Evolutionary conservation across 139 green algal species (phyloP).

Genomic region (Axilococcus clingmanii): DNA sequence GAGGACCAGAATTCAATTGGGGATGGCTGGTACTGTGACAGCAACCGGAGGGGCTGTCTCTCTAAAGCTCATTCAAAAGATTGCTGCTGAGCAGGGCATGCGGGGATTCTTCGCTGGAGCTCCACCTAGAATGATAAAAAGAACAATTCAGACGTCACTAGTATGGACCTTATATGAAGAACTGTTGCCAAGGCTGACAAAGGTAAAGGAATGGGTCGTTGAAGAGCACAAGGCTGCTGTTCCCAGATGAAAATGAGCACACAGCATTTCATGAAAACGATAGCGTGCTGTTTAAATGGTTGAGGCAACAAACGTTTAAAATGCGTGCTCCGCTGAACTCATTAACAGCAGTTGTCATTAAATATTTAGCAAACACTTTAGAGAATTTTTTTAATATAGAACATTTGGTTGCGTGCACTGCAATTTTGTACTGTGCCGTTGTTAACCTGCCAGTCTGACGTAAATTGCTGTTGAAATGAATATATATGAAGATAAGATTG

Average conservation of each 20-base stretch:
- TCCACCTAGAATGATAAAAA: slow-evolving; percentile 62
- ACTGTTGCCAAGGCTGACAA: slow-evolving; percentile 38
- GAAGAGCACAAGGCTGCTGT: too few species aligned
- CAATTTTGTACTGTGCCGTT: too few species aligned
- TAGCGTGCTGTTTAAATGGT: neutral
- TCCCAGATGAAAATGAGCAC: slow-evolving; percentile 1
- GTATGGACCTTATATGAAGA: slow-evolving; percentile 88
- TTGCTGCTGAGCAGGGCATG: slow-evolving; percentile 10
- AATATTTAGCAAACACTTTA: too few species aligned
- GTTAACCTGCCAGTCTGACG: too few species aligned
- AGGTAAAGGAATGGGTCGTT: neutral
- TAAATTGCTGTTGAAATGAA: too few species aligned
- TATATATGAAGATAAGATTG: too few species aligned
- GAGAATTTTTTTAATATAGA: too few species aligned
- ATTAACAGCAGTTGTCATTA: too few species aligned
- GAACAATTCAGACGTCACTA: slow-evolving; percentile 74
- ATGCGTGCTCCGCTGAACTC: too few species aligned
- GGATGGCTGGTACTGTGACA: slow-evolving; percentile 6
- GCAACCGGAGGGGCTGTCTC: neutral
- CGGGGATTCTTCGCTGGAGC: slow-evolving; percentile 31
- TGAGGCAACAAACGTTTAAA: slow-evolving; percentile 3
- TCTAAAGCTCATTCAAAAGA: slow-evolving; percentile 4
- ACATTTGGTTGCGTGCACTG: too few species aligned
- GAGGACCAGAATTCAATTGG: slow-evolving; percentile 71
- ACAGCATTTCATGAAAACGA: neutral